Evolutionary conservation across 371 early-diverging fungal genomes (phyloP).

Genomic region (Phascolomyces articulosus): DNA sequence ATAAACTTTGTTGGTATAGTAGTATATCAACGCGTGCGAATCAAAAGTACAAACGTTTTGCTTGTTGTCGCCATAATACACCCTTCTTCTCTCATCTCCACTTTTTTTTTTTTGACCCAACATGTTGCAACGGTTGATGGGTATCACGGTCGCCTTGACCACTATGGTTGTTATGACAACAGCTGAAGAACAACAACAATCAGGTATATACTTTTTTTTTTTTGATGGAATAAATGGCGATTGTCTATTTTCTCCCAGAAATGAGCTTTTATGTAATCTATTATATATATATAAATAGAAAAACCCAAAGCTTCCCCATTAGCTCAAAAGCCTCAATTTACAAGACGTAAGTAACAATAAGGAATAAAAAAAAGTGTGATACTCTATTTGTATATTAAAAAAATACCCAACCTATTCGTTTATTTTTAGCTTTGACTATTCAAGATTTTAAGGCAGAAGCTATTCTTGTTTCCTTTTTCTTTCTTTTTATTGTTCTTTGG

Average conservation of each 20-base stretch:
- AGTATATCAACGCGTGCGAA: background rate
- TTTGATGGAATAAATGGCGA: background rate
- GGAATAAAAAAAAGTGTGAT: too few relatives aligned
- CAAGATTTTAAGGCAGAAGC: constrained; percentile 39
- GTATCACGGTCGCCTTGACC: background rate
- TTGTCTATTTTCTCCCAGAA: too few relatives aligned
- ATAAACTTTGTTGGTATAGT: background rate
- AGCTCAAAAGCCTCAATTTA: background rate
- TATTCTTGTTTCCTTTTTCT: constrained; percentile 18
- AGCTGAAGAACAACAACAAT: background rate
- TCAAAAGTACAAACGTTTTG: too few relatives aligned
- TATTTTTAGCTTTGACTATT: constrained; percentile 23
- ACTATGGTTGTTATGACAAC: background rate
- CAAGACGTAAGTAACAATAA: background rate
- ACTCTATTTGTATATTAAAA: background rate
- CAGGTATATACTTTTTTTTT: background rate
- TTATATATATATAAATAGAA: background rate
- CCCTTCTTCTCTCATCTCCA: background rate
- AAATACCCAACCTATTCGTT: background rate
- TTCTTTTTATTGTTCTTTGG: constrained; percentile 30
- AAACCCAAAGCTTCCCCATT: background rate
- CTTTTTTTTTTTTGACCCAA: background rate
- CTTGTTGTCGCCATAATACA: background rate
- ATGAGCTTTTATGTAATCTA: too few relatives aligned
- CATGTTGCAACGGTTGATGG: constrained; percentile 6